These are phyloP conservation scores for Aphanomyces astaci DNA, from an alignment of 352 stramenopile genomes.

Conservation along the genomic window DNA sequence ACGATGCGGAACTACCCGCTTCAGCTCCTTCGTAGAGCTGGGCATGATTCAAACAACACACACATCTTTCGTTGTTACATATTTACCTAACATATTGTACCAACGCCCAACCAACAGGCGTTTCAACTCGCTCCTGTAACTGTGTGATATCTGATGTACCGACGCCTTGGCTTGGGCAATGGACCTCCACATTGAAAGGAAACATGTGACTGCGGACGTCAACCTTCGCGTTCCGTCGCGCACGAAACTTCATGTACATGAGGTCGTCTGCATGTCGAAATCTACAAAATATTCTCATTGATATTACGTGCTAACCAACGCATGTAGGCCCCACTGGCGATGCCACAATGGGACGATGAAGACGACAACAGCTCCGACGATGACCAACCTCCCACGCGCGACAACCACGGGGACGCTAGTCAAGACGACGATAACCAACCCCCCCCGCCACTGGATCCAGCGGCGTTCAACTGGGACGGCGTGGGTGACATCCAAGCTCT, in stretches of 20 bases:
- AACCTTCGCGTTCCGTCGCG: not conserved
- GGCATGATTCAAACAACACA: not conserved
- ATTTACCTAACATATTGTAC: too few relatives aligned
- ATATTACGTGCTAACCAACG: not conserved
- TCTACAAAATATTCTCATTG: not conserved
- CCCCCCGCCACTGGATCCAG: conserved; percentile 24
- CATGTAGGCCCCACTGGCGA: conserved; percentile 34
- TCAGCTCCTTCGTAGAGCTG: not conserved
- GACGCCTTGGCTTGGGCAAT: not conserved
- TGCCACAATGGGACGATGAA: conserved; percentile 68
- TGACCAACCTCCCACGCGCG: not conserved
- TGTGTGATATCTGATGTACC: not conserved
- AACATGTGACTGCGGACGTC: conserved; percentile 1
- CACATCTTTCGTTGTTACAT: not conserved
- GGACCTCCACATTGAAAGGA: conserved; percentile 16
- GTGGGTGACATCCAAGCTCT: conserved; percentile 54
- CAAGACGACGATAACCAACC: conserved; percentile 27
- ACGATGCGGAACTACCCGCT: not conserved
- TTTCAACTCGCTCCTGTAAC: not conserved
- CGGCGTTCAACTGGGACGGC: conserved; percentile 38
- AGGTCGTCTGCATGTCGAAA: not conserved
- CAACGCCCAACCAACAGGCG: not conserved
- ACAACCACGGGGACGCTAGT: conserved; percentile 27
- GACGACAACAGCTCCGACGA: conserved; percentile 32
- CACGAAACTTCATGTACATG: not conserved